A percentile compares a stretch with the other conserved stretches of the same genome.
These are phyloP conservation scores for Hapsidospora chrysogenum DNA, from an alignment of 495 filamentous ascomycete species.

Conservation along the genomic window DNA sequence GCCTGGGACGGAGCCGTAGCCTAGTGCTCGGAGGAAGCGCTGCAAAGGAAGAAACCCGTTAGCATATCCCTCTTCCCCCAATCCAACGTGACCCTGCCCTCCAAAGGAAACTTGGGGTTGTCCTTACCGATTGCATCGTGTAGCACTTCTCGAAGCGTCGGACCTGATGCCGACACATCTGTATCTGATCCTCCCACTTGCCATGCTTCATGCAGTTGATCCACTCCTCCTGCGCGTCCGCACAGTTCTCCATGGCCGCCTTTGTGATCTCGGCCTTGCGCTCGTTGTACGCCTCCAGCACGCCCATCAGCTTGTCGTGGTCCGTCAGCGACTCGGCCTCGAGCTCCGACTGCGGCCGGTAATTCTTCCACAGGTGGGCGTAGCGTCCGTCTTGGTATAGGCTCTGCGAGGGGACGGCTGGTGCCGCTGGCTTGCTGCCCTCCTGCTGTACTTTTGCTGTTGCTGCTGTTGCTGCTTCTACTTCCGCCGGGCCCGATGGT, in stretches of 20 bases:
- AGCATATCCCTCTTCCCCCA: slow-evolving; percentile 1
- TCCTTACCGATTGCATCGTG: slow-evolving; percentile 58
- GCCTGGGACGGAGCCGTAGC: slow-evolving; percentile 57
- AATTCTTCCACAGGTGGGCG: slow-evolving; percentile 82
- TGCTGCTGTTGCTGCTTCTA: slow-evolving; percentile 6
- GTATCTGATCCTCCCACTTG: slow-evolving; percentile 37
- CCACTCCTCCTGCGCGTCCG: slow-evolving; percentile 61
- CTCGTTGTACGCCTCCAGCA: slow-evolving; percentile 71
- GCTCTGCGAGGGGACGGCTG: slow-evolving; percentile 17
- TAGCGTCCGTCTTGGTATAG: slow-evolving; percentile 68
- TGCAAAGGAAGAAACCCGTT: slow-evolving; percentile 18
- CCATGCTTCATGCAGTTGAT: slow-evolving; percentile 60
- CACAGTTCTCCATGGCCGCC: slow-evolving; percentile 87
- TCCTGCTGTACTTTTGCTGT: slow-evolving; percentile 3
- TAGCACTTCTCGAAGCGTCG: slow-evolving; percentile 63
- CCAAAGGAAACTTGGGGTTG: background rate
- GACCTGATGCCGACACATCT: slow-evolving; percentile 60
- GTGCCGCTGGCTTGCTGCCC: background rate
- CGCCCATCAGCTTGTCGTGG: slow-evolving; percentile 53
- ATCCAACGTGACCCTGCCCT: background rate
- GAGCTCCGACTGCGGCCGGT: slow-evolving; percentile 47
- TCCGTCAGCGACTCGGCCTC: slow-evolving; percentile 49
- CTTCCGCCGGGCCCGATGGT: too few species aligned
- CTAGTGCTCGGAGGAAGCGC: slow-evolving; percentile 78
- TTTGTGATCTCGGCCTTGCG: slow-evolving; percentile 60